A percentile compares a stretch with the other conserved stretches of the same genome.
Conservation (phyloP, 1,139 yeast genomes). For the Lodderomyces orthopsilosis region DNA sequence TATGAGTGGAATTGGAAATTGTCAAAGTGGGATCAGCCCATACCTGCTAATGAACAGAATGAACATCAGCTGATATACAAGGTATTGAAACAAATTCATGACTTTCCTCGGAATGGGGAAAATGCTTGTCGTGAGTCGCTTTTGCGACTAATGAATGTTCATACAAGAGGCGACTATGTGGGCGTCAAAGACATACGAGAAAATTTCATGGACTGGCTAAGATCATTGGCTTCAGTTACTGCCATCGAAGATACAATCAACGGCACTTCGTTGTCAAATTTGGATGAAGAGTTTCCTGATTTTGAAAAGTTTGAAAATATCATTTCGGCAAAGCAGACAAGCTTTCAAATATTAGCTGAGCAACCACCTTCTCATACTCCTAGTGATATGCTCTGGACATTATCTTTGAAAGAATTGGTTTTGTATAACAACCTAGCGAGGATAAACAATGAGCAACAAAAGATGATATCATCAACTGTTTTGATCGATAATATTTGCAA, state of each 20-base stretch:
- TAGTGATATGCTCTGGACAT: constrained; percentile 19
- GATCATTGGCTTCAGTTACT: constrained; percentile 34
- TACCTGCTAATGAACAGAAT: constrained; percentile 24
- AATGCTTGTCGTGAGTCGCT: constrained; percentile 19
- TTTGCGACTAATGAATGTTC: constrained; percentile 16
- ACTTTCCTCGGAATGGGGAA: constrained; percentile 20
- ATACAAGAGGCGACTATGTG: constrained; percentile 10
- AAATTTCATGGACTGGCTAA: constrained; percentile 27
- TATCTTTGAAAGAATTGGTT: constrained; percentile 39
- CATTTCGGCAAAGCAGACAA: constrained; percentile 36
- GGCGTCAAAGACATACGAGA: constrained; percentile 18
- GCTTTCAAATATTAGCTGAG: constrained; percentile 26
- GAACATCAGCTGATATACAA: constrained; percentile 48
- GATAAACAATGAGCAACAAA: constrained; percentile 36
- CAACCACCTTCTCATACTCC: neutral
- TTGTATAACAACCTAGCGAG: constrained; percentile 43
- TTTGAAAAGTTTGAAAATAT: constrained; percentile 39
- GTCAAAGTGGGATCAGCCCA: constrained; percentile 66
- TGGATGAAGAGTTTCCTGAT: constrained; percentile 17
- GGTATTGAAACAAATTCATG: constrained; percentile 42
- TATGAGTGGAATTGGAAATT: constrained; percentile 69
- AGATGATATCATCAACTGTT: constrained; percentile 49
- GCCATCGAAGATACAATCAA: constrained; percentile 10
- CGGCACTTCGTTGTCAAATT: neutral
- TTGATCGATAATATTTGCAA: constrained; percentile 39